phyloP scores from a whole-genome alignment of 2,329 filamentous ascomycete genomes.

The Keithomyces neogunnii region DNA sequence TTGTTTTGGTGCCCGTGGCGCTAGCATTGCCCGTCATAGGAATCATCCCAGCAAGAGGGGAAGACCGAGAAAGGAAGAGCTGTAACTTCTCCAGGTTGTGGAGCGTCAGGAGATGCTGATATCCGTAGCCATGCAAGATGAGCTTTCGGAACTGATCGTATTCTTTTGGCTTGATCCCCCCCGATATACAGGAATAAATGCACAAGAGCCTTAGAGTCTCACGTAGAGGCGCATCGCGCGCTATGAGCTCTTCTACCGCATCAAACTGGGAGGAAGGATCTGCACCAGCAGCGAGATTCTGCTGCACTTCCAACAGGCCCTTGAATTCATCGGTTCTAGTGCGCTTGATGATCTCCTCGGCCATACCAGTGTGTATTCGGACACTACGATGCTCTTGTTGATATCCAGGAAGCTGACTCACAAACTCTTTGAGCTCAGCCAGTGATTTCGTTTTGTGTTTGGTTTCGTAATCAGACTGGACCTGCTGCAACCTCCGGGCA shows the following conservation, averaged over 20 bases:
- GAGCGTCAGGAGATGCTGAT: constrained; percentile 88
- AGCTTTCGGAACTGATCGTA: constrained; percentile 83
- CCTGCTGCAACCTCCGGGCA: constrained; percentile 71
- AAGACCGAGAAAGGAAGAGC: constrained; percentile 69
- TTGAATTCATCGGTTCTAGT: constrained; percentile 86
- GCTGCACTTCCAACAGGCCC: constrained; percentile 83
- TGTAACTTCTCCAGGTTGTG: constrained; percentile 83
- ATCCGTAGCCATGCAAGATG: constrained; percentile 86
- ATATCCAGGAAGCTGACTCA: constrained; percentile 84
- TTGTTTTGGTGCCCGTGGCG: constrained; percentile 63
- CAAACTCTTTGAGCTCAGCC: constrained; percentile 86
- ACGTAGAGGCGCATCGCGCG: constrained; percentile 71
- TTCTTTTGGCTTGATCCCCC: constrained; percentile 81
- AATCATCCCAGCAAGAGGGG: constrained; percentile 72
- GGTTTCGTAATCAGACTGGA: constrained; percentile 84
- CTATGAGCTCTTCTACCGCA: constrained; percentile 88
- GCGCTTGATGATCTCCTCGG: constrained; percentile 91
- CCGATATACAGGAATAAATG: constrained; percentile 82
- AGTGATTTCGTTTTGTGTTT: constrained; percentile 82
- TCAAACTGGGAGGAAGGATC: constrained; percentile 87
- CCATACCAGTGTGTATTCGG: constrained; percentile 84
- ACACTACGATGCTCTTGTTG: constrained; percentile 89
- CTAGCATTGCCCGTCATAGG: constrained; percentile 52
- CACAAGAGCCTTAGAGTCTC: constrained; percentile 80
- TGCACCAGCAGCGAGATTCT: constrained; percentile 84